Conservation (phyloP, 257 asterid genomes). For the Verbascum thapsus region DNA sequence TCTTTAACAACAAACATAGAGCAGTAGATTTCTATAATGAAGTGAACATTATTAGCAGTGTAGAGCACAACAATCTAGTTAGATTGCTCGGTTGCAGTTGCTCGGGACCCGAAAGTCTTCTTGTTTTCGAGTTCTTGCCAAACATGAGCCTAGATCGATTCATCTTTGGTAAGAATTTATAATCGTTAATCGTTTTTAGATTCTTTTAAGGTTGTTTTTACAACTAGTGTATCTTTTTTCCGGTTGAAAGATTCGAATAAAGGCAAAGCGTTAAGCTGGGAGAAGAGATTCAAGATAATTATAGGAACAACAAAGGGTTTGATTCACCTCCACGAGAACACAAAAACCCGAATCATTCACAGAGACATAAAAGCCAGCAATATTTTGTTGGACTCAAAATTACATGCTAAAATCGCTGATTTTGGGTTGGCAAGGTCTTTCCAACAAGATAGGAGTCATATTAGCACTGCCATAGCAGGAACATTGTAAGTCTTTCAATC, state of each 20-base stretch:
- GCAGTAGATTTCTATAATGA: slow-evolving; percentile 70
- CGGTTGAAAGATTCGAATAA: slow-evolving; percentile 41
- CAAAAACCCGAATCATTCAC: slow-evolving; percentile 43
- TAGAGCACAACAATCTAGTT: slow-evolving; percentile 65
- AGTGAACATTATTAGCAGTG: slow-evolving; percentile 59
- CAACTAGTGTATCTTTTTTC: neutral
- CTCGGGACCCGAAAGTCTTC: slow-evolving; percentile 67
- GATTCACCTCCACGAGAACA: slow-evolving; percentile 52
- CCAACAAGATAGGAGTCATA: slow-evolving; percentile 49
- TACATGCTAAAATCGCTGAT: slow-evolving; percentile 49
- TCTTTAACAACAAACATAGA: slow-evolving; percentile 59
- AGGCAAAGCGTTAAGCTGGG: slow-evolving; percentile 47
- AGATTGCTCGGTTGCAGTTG: slow-evolving; percentile 67
- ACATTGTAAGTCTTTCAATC: slow-evolving; percentile 37
- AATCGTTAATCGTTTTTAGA: neutral
- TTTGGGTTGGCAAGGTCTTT: slow-evolving; percentile 55
- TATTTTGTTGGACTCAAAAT: slow-evolving; percentile 43
- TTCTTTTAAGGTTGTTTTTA: neutral
- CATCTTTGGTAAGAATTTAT: slow-evolving; percentile 47
- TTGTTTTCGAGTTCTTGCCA: slow-evolving; percentile 53
- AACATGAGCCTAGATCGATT: slow-evolving; percentile 65
- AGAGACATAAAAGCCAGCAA: slow-evolving; percentile 56
- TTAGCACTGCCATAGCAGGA: slow-evolving; percentile 56
- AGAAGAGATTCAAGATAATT: slow-evolving; percentile 41
- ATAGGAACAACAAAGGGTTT: slow-evolving; percentile 52